Conservation (phyloP, 2,329 filamentous ascomycete species). For the Alternaria viburni region DNA sequence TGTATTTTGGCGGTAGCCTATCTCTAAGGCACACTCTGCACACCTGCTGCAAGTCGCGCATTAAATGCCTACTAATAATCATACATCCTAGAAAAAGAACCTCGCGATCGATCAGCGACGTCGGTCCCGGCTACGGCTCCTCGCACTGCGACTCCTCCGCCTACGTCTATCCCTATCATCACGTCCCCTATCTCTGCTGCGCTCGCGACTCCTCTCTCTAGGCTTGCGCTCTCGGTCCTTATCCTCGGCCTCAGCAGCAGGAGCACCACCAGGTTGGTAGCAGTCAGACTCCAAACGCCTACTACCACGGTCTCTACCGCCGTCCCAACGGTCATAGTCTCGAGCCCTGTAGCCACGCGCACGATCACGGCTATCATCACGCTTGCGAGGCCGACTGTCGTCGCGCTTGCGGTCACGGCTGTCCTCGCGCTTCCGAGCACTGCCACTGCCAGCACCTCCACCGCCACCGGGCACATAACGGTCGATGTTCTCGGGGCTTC, state of each 20-base stretch:
- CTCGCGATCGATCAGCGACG: constrained; percentile 12
- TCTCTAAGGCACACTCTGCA: not conserved
- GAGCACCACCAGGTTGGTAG: constrained; percentile 32
- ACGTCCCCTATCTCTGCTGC: constrained; percentile 12
- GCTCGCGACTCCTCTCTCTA: constrained; percentile 21
- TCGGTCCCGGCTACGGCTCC: constrained; percentile 26
- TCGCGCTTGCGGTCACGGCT: constrained; percentile 35
- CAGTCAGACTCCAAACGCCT: constrained; percentile 40
- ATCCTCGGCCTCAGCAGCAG: constrained; percentile 14
- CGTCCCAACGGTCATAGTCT: constrained; percentile 49
- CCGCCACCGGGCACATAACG: constrained; percentile 44
- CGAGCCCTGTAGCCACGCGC: constrained; percentile 49
- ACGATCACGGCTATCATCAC: constrained; percentile 46
- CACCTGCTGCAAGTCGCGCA: not conserved
- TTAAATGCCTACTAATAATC: constrained; percentile 1
- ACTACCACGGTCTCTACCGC: constrained; percentile 26
- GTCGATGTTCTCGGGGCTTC: constrained; percentile 48
- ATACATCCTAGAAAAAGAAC: constrained; percentile 3
- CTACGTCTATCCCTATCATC: constrained; percentile 24
- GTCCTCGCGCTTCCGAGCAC: constrained; percentile 32
- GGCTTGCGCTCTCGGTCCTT: constrained; percentile 35
- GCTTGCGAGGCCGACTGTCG: constrained; percentile 22
- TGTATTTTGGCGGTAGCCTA: not conserved
- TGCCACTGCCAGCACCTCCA: constrained; percentile 15
- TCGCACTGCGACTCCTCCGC: constrained; percentile 22